Evolutionary conservation across 306 rosid genomes (phyloP).

Genomic region (Gastrolobium villosum): DNA sequence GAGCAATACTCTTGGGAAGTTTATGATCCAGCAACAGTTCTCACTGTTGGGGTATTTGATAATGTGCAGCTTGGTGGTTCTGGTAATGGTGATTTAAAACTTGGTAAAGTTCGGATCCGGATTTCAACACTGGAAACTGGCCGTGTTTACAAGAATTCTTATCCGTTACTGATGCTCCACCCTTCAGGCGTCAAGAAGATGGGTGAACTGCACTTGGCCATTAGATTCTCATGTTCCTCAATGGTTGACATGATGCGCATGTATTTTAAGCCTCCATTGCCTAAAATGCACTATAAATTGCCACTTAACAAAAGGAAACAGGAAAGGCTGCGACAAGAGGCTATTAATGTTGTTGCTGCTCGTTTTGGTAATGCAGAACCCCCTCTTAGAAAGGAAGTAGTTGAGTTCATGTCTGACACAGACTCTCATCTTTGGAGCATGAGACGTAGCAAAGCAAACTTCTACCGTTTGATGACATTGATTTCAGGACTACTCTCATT

Average conservation of each 20-base stretch:
- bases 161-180: conserved; percentile 83
- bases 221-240: conserved; percentile 80
- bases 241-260: conserved; percentile 64
- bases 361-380: conserved; percentile 91
- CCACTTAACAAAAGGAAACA: conserved; percentile 79
- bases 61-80: conserved; percentile 65
- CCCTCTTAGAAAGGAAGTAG: conserved; percentile 85
- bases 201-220: conserved; percentile 95
- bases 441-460: conserved; percentile 99
- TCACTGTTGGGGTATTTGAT: conserved; percentile 89
- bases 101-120: conserved; percentile 92
- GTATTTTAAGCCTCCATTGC: conserved; percentile 81
- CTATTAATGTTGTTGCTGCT: conserved; percentile 84
- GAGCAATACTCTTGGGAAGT: conserved; percentile 99
- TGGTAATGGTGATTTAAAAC: conserved; percentile 60
- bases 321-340: conserved; percentile 84
- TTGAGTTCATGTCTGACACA: conserved; percentile 93
- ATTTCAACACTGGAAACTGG: conserved; percentile 83
- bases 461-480: conserved; percentile 76
- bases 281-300: conserved; percentile 90
- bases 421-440: conserved; percentile 94
- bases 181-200: conserved; percentile 95
- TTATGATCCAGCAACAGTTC: conserved; percentile 88
- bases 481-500: conserved; percentile 73
- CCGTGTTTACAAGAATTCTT: conserved; percentile 80